These are phyloP conservation scores for Paramecium sonneborni DNA, from an alignment of 73 alveolate species.

Conservation along the genomic window DNA sequence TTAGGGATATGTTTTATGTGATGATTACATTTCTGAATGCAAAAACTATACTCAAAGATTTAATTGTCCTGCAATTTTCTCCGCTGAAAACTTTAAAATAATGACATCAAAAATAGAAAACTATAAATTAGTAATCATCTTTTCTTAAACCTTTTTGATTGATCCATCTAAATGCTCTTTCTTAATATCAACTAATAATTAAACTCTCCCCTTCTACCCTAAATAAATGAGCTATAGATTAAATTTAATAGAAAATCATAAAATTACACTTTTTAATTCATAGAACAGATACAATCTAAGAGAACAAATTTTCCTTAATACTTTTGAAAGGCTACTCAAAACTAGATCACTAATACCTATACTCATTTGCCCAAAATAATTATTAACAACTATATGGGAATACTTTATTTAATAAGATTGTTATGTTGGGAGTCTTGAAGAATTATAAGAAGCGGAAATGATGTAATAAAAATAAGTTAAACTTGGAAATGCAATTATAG, in stretches of 20 bases:
- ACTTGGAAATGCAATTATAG: background rate
- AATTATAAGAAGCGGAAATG: background rate
- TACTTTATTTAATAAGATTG: background rate
- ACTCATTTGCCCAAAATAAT: background rate
- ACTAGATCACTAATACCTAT: background rate
- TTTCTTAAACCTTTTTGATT: background rate
- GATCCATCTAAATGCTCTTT: constrained; percentile 39
- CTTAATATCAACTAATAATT: background rate
- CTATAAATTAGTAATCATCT: background rate
- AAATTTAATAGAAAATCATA: background rate
- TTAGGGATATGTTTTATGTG: background rate
- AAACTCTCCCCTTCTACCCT: background rate
- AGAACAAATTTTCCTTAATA: background rate
- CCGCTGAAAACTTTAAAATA: constrained; percentile 8
- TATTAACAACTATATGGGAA: constrained; percentile 3
- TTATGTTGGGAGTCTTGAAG: background rate
- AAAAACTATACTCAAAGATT: background rate
- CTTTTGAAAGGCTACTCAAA: background rate
- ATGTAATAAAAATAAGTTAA: background rate
- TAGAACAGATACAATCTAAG: background rate
- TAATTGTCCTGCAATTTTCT: background rate
- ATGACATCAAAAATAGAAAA: background rate
- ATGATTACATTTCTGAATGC: background rate
- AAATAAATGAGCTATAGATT: background rate
- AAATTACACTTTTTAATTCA: background rate